phyloP scores from a whole-genome alignment of 2,329 filamentous ascomycete species.

The Gnomoniopsis sp. region DNA sequence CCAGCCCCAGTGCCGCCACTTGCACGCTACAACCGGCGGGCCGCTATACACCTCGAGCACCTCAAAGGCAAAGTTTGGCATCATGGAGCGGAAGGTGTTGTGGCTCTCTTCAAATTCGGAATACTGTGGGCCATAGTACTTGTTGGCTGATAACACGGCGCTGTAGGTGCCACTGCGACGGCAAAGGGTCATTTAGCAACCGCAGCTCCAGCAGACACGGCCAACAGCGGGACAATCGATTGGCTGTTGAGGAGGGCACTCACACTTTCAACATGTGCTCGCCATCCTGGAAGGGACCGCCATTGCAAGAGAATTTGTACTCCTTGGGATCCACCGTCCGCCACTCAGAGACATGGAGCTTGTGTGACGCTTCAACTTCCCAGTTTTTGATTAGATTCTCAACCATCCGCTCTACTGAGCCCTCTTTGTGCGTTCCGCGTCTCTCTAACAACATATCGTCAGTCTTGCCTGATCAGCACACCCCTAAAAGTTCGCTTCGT shows the following conservation, averaged over 20 bases:
- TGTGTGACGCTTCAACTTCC: conserved; percentile 70
- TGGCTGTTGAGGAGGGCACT: neutral
- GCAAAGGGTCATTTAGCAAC: neutral
- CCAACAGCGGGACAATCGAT: neutral
- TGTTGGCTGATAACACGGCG: conserved; percentile 59
- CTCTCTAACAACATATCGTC: conserved; percentile 44
- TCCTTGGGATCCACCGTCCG: conserved; percentile 58
- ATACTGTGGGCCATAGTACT: conserved; percentile 60
- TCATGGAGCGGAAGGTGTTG: conserved; percentile 71
- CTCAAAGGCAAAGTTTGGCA: conserved; percentile 71
- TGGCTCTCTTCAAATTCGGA: conserved; percentile 62
- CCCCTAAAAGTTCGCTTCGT: conserved; percentile 23
- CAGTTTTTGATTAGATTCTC: conserved; percentile 72
- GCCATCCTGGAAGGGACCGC: conserved; percentile 51
- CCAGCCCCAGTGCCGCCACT: conserved; percentile 65
- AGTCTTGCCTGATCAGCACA: conserved; percentile 13
- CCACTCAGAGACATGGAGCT: conserved; percentile 59
- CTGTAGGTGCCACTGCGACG: conserved; percentile 52
- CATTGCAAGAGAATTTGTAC: conserved; percentile 64
- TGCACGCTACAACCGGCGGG: conserved; percentile 59
- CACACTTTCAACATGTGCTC: conserved; percentile 65
- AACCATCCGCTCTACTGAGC: conserved; percentile 57
- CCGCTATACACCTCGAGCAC: conserved; percentile 66
- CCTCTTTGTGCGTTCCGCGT: conserved; percentile 49
- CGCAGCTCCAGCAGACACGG: neutral